Evolutionary conservation across 2,329 filamentous ascomycete species (phyloP), one percentile per base, ranked within the genome.

Genomic region (Aspergillus sp.): DNA sequence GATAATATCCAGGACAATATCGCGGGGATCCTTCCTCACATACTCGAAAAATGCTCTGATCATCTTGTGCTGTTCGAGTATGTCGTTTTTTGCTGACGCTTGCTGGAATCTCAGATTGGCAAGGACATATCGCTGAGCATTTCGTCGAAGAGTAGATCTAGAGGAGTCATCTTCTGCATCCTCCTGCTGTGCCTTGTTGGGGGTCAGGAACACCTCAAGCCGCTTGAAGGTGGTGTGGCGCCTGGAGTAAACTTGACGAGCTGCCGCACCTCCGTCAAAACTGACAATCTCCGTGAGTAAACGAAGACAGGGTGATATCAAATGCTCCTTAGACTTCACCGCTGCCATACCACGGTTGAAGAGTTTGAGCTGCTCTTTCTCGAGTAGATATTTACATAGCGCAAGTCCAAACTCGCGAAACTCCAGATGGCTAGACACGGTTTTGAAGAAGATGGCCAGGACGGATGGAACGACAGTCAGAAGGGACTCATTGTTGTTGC

Each of bases 241-340:
- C 27, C 84, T 83, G 45, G 85, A 79, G 64, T 95, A 94, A 30
- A 96, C 77, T 41, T 84, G 78, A 56, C 82, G 84, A 23, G 90
- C 88, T 47, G 90, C 77, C 38, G 82, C 80, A 12, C 93, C 94
- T 13, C 90, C 90, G 67, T 97, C 90, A 54, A 95, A 86, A 47
- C 78, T 83, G 13, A 88, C 81, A n/a, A 90, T 78, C 69, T 98
- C 91, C 45, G 85, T 87, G 50, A 98, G 77, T 45, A 98, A 73
- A 48, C 91, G 83, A 49, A 98, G 72, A 20, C 87, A 90, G 1
- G 93, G 91, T 2, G 89, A 93, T 51, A 96, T 90, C 49, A 97
- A 74, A 66, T 88, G 89, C 35, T 90, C 89, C 62, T 94, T 95
- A 43, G 82, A 79, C 66, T 89, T 90, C 20, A 87, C 84, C 0